Base-by-base conservation (phyloP, 352 stramenopile species). In the Globisporangium ultimum region DNA sequence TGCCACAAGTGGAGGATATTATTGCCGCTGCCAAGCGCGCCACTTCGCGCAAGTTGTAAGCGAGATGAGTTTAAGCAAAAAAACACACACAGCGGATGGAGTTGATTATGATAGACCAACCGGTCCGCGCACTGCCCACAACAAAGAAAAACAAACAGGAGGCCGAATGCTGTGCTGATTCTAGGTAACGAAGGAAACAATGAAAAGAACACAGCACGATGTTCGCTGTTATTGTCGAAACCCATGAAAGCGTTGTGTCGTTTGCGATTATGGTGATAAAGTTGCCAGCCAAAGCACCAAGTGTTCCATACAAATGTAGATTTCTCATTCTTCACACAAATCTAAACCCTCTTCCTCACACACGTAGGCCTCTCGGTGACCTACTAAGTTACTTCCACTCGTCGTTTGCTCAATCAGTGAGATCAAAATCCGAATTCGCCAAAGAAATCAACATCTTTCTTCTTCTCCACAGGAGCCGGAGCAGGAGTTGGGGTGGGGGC, bases 1-100 rank as follows among this genome's bases (percentile, higher is more conserved):
- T 99, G 43, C 97, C 97, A 13, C 90, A 98, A 65, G 72, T 98
- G 34, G 85, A 96, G 46, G 94, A 99, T 84, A 88, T 99, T 64
- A 63, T 98, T 58, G 80, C 85, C 21, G 93, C 94, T 34, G 83
- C 95, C 56, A 97, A 98, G 77, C 86, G 95, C 68, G 93, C 93
- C 50, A 60, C 87, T 13, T 66, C 72, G 17, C 84, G 82, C 60
- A 80, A 79, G 58, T 67, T 93, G 70, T 93, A 88, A 92, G 53
- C 42, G 56, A 24, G 6, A 20, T 36, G 41, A 32, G 24, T 32
- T 32, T 32, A 32, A 32, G 24, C 24, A 32, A 32, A 32, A 32
- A 32, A 32, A 32, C n/a, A n/a, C n/a, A 32, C 24, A 32, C 24
- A 32, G 24, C 24, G 24, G 24, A 32, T 32, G 24, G 24, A 32